Percentiles rank a stretch among this genome's conserved stretches.
phyloP scores from a whole-genome alignment of 768 basidiomycete species.

The Boletus patriciae region DNA sequence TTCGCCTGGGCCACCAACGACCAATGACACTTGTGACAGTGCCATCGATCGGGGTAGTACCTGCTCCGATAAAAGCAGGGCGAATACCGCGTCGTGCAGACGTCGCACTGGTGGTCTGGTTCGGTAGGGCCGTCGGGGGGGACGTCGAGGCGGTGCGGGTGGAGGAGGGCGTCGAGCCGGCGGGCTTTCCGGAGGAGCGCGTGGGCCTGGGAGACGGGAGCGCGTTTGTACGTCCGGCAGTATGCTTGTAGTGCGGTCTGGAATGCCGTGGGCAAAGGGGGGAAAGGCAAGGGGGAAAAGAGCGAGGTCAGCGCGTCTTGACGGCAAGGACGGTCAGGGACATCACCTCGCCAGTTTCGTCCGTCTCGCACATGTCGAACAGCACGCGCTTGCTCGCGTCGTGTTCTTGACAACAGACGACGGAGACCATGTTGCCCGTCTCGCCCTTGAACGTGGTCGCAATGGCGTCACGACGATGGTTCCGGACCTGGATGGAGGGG shows the following conservation, averaged over 20 bases:
- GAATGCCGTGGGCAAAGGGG: not conserved
- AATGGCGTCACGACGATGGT: slow-evolving; percentile 65
- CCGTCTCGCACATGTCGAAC: slow-evolving; percentile 82
- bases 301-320: slow-evolving; percentile 9
- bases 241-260: slow-evolving; percentile 92
- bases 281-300: not conserved
- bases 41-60: slow-evolving; percentile 26
- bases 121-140: slow-evolving; percentile 11
- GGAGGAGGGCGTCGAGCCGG: slow-evolving; percentile 71
- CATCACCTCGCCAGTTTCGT: slow-evolving; percentile 76
- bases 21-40: slow-evolving; percentile 50
- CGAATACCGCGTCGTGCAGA: slow-evolving; percentile 69
- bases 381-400: slow-evolving; percentile 62
- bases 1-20: slow-evolving; percentile 7
- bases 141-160: slow-evolving; percentile 43
- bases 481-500: slow-evolving; percentile 59
- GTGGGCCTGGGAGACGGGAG: slow-evolving; percentile 68
- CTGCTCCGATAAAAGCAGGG: slow-evolving; percentile 66
- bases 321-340: not conserved
- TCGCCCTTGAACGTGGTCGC: slow-evolving; percentile 75
- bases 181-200: slow-evolving; percentile 87
- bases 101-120: slow-evolving; percentile 47
- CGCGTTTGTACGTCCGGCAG: slow-evolving; percentile 81
- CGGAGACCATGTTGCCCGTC: slow-evolving; percentile 74
- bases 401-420: slow-evolving; percentile 80